These are phyloP conservation scores for Eremomyces bilateralis DNA, from an alignment of 495 filamentous ascomycete genomes.

Conservation along the genomic window DNA sequence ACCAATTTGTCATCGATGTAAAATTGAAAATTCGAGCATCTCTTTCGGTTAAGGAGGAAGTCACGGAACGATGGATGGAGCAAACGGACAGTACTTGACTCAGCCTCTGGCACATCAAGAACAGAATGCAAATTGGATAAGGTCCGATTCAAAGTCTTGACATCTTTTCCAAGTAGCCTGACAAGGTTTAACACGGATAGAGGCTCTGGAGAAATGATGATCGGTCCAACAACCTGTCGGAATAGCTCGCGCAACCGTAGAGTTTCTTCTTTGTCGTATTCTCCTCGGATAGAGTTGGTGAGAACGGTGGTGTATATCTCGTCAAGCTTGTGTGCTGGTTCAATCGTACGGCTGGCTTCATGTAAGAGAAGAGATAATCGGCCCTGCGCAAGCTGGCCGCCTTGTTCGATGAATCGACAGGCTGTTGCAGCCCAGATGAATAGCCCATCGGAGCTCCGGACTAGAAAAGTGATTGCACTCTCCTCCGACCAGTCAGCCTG, in stretches of 20 bases:
- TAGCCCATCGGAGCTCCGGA: not conserved
- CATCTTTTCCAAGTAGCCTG: slow-evolving; percentile 7
- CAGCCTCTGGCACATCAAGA: slow-evolving; percentile 16
- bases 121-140: slow-evolving; percentile 19
- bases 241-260: slow-evolving; percentile 10
- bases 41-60: slow-evolving; percentile 24
- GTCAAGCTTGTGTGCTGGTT: too few relatives aligned
- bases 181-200: slow-evolving; percentile 14
- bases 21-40: slow-evolving; percentile 16
- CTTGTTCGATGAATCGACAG: too few relatives aligned
- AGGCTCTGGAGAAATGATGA: slow-evolving; percentile 13
- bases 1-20: slow-evolving; percentile 20
- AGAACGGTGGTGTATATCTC: too few relatives aligned
- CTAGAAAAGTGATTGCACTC: not conserved
- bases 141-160: slow-evolving; percentile 4
- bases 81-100: slow-evolving; percentile 15
- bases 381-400: too few relatives aligned
- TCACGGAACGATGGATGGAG: slow-evolving; percentile 30
- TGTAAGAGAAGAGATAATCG: too few relatives aligned
- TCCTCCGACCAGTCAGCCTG: too few relatives aligned
- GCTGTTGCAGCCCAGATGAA: too few relatives aligned
- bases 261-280: slow-evolving; percentile 6
- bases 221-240: slow-evolving; percentile 14
- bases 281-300: too few relatives aligned
- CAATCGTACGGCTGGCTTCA: too few relatives aligned